These are phyloP conservation scores for Boletus rufocinnamomeus DNA, from an alignment of 768 basidiomycete genomes.

Conservation along the genomic window DNA sequence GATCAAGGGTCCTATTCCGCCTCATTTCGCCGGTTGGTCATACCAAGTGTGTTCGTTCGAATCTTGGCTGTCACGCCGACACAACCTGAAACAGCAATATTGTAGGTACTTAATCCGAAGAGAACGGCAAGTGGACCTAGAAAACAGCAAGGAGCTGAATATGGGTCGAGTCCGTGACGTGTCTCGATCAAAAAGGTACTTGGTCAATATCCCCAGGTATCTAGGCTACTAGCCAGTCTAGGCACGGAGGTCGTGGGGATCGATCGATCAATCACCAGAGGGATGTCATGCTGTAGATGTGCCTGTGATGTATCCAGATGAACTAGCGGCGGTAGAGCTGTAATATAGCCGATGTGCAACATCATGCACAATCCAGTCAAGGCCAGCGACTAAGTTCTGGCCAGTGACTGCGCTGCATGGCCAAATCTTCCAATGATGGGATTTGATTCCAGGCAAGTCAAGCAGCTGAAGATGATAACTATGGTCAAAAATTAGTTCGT, in stretches of 20 bases:
- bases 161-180: conserved; percentile 8
- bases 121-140: conserved; percentile 14
- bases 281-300: background rate
- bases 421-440: conserved; percentile 89
- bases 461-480: conserved; percentile 56
- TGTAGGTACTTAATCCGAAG: conserved; percentile 1
- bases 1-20: background rate
- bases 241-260: conserved; percentile 13
- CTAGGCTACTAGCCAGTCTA: conserved; percentile 2
- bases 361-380: conserved; percentile 91
- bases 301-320: conserved; percentile 2
- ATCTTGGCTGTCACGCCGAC: conserved; percentile 12
- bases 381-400: conserved; percentile 75
- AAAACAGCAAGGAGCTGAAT: conserved; percentile 1
- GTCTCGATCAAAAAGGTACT: conserved; percentile 11
- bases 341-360: conserved; percentile 89
- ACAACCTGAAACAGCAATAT: conserved; percentile 18
- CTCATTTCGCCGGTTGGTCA: conserved; percentile 12
- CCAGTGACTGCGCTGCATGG: conserved; percentile 94
- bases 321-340: conserved; percentile 42
- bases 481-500: conserved; percentile 10
- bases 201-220: background rate
- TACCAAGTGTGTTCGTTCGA: conserved; percentile 6
- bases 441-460: conserved; percentile 75
- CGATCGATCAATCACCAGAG: conserved; percentile 3